Base-by-base conservation (phyloP, 192 early-diverging fungal species). In the Coemansia sp. region DNA sequence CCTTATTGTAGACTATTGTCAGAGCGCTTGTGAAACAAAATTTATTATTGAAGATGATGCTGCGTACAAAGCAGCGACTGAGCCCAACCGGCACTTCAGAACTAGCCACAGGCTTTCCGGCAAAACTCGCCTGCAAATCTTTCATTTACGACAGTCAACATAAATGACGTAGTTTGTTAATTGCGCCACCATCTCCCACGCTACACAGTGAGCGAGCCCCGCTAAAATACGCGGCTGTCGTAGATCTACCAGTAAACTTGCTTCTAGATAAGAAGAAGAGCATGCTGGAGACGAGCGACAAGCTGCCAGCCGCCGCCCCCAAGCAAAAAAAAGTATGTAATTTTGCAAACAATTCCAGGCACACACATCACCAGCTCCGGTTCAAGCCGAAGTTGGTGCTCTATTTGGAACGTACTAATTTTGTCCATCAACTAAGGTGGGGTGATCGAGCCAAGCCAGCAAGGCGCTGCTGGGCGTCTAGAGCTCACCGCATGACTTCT, bases 101-200 rank as follows among this genome's bases (percentile, higher is more conserved):
- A 60, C 11, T 60, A 34, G 57, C 27, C 57, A 18, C 29, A 36
- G 2, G 5, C 2, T 36, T 60, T 7, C 16, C 57, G 57, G 57
- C 31, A 60, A 60, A 60, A 60, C 31, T 34, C 57, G 49, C 57
- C 7, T 36, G 57, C 33, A 31, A 60, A 60, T 60, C 57, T 5
- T 34, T 33, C 31, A 60, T 33, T 11, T 60, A 31, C 29, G 29
- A 29, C 31, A 34, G 31, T 18, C 29, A 29, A 29, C 29, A 29
- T 29, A 29, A 29, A 29, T 29, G 29, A 29, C 29, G 57, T 60
- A 60, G 57, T 60, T 34, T 34, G 31, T 18, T 8, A 60, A 60
- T 60, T 8, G 15, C 16, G 33, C 57, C 57, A 60, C 57, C 7
- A 8, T 52, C n/a, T 60, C 57, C 29, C 27, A 33, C 33, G 31